These are phyloP conservation scores for Amaranthus palmeri DNA, from an alignment of 148 eudicot genomes.

Conservation along the genomic window DNA sequence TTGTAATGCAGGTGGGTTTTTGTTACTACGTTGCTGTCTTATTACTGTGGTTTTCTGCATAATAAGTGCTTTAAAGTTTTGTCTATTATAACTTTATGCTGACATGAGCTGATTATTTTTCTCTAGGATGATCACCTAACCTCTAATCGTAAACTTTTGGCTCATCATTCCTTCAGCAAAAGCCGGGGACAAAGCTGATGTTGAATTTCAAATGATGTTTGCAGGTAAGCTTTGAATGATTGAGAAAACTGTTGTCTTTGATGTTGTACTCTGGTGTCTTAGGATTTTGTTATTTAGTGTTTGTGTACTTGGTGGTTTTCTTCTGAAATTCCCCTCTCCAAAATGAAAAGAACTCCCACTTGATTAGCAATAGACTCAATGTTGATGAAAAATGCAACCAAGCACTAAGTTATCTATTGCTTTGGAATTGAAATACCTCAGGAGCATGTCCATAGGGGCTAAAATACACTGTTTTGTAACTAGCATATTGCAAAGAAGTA, in stretches of 20 bases:
- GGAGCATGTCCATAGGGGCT: too few species aligned
- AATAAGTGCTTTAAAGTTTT: neutral
- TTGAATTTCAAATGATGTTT: neutral
- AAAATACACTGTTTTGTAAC: too few species aligned
- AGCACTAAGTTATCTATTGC: too few species aligned
- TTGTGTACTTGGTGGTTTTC: neutral
- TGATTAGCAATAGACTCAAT: too few species aligned
- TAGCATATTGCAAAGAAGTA: too few species aligned
- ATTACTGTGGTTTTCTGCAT: neutral
- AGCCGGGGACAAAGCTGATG: constrained; percentile 60
- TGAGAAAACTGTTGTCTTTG: neutral
- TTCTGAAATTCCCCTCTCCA: neutral
- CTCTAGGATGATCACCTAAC: constrained; percentile 69
- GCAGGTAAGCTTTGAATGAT: constrained; percentile 15
- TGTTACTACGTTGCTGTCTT: neutral
- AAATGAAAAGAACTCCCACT: too few species aligned
- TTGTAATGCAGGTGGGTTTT: neutral
- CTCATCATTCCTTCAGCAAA: constrained; percentile 84
- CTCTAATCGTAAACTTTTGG: constrained; percentile 58
- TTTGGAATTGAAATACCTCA: too few species aligned
- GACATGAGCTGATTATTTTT: constrained; percentile 23
- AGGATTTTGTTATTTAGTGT: neutral
- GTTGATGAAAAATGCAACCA: too few species aligned
- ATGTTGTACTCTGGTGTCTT: neutral
- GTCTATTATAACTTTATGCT: constrained; percentile 10